phyloP scores from a whole-genome alignment of 495 filamentous ascomycete genomes.

The Penicillium lividum region DNA sequence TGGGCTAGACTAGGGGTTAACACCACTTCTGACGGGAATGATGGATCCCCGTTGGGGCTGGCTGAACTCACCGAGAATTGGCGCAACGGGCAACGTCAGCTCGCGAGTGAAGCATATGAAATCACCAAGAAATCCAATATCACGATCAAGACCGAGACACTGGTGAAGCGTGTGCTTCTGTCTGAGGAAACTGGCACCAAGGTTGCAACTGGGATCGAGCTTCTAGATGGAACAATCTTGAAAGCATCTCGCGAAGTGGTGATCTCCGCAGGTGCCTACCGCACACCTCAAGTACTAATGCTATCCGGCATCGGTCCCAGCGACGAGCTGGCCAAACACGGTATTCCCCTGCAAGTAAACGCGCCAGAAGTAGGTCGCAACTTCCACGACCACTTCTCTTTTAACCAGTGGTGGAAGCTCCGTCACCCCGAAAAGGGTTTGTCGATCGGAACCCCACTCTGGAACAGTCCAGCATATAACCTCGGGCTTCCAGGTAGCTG shows the following conservation, averaged over 20 bases:
- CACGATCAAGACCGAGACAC: conserved; percentile 8
- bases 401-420: conserved; percentile 40
- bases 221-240: conserved; percentile 5
- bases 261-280: conserved; percentile 7
- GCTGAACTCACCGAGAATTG: neutral
- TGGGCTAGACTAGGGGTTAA: neutral
- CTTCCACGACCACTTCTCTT: conserved; percentile 35
- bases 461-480: conserved; percentile 25
- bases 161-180: neutral
- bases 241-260: conserved; percentile 10
- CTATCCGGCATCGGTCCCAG: conserved; percentile 39
- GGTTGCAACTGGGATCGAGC: neutral
- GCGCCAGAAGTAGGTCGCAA: conserved; percentile 38
- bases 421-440: conserved; percentile 36
- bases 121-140: neutral
- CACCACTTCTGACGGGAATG: neutral
- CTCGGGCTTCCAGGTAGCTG: conserved; percentile 34
- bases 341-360: conserved; percentile 17
- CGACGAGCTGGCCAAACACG: conserved; percentile 25
- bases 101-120: neutral
- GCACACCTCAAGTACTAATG: conserved; percentile 40
- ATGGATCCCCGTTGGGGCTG: neutral
- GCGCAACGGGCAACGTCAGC: neutral
- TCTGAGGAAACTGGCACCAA: neutral
- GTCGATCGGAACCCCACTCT: conserved; percentile 19